Base-by-base conservation (phyloP, 228 moss, liverwort and hornwort species). In the Sphagnum fallax region DNA sequence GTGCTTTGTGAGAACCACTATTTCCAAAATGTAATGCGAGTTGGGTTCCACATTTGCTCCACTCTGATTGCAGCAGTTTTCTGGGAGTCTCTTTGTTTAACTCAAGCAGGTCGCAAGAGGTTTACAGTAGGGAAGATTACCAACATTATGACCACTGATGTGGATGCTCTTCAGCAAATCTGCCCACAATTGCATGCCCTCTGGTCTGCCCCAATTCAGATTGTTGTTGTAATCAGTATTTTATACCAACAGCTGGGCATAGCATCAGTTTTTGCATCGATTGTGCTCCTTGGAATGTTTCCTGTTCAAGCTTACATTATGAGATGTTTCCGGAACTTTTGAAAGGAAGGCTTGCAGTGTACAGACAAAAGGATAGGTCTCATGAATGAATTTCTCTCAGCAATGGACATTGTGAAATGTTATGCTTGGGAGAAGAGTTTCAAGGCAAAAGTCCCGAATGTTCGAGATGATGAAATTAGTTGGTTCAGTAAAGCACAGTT, bases 361-460 rank as follows among this genome's bases (percentile, higher is more conserved):
- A 81, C 84, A 49, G 81, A 85, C 61, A 81, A 71, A 66, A 78
- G 84, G 6, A 85, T 79, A 53, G 84, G 84, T 49, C 68, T 85
- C 1, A 81, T 85, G 84, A 81, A 81, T 52, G 84, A 85, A 62
- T 75, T 85, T 16, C 50, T 81, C 50, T 62, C 70, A 63, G 84
- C 84, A 9, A 81, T 85, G 84, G 84, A 85, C 61, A 76, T 81
- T 63, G 84, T 85, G 16, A 85, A 81, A 60, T 85, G 81, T 59
- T 81, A 85, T 60, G 84, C 78, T 47, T 81, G 84, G 84, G 84
- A 85, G 68, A 58, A 64, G 49, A 85, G 81, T 60, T 78, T 85
- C 61, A 67, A 65, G 66, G 32, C 16, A 12, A 85, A 81, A 65
- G 81, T 85, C 49, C 18, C 53, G 1, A 63, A 16, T 32, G 71